Evolutionary conservation across 208 protist species (phyloP).

Genomic region (Leptomonas pyrrhocoris): DNA sequence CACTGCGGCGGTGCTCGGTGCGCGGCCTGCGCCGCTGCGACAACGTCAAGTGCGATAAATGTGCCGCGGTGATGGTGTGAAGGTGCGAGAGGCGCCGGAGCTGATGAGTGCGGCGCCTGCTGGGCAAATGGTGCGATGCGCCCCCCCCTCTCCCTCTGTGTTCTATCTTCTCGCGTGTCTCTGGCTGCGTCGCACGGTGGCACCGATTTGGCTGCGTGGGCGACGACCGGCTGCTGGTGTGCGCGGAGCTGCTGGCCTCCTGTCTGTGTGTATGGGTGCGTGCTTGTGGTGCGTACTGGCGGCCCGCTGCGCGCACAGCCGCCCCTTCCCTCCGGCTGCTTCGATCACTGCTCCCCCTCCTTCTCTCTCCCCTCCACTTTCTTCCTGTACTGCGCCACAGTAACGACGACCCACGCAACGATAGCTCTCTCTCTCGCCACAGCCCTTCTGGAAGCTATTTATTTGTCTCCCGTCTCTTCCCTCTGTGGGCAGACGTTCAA

Average conservation of each 20-base stretch:
- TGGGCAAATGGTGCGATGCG: too few species aligned
- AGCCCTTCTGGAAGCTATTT: neutral
- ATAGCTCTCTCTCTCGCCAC: neutral
- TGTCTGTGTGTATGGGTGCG: neutral
- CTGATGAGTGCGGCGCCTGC: too few species aligned
- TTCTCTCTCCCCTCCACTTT: neutral
- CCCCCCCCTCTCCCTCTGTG: too few species aligned
- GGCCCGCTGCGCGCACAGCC: neutral
- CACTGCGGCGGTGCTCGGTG: too few species aligned
- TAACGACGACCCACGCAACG: neutral
- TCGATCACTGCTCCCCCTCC: neutral
- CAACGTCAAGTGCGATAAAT: neutral
- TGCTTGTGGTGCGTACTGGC: neutral
- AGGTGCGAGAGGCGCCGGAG: too few species aligned
- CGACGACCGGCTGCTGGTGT: too few species aligned
- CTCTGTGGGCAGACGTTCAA: neutral
- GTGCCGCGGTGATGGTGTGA: neutral
- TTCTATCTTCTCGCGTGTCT: too few species aligned
- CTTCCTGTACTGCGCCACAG: too few species aligned
- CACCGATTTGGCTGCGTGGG: neutral
- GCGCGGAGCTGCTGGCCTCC: too few species aligned
- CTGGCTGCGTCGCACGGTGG: neutral
- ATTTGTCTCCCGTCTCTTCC: too few species aligned
- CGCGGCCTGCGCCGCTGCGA: too few species aligned
- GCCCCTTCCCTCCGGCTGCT: neutral